Percentiles rank a stretch among this genome's conserved stretches.
phyloP scores from a whole-genome alignment of 306 rosid genomes.

The Vigna reflexopilosa region DNA sequence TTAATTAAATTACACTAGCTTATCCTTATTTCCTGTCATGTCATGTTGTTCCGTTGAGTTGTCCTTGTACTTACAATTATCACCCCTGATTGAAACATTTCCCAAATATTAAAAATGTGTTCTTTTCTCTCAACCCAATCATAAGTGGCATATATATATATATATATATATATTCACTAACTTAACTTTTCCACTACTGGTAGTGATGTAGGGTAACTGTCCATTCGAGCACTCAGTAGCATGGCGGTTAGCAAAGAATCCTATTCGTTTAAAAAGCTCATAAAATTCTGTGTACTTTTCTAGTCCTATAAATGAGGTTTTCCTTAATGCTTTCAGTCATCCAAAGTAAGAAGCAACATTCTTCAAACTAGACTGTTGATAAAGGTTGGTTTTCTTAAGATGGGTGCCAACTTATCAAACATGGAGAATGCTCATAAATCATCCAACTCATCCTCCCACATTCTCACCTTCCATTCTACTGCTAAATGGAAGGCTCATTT shows the following conservation, averaged over 20 bases:
- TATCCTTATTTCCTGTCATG: too few relatives aligned
- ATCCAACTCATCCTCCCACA: conserved; percentile 32
- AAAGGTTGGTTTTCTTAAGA: not conserved
- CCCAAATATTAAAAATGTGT: not conserved
- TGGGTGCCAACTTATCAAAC: conserved; percentile 56
- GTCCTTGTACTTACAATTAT: too few relatives aligned
- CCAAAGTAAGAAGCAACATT: not conserved
- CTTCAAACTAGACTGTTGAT: not conserved
- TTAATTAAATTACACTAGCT: too few relatives aligned
- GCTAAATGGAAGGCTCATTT: conserved; percentile 66
- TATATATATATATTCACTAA: too few relatives aligned
- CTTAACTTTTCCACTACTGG: too few relatives aligned
- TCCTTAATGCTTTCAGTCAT: not conserved
- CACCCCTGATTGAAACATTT: not conserved
- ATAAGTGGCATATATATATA: too few relatives aligned
- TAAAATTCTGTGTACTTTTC: not conserved
- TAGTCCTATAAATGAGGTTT: conserved; percentile 39
- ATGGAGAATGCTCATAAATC: conserved; percentile 31
- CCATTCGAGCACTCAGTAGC: not conserved
- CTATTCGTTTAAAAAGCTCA: not conserved
- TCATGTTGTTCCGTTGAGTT: too few relatives aligned
- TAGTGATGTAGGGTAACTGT: not conserved
- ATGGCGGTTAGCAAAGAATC: conserved; percentile 36
- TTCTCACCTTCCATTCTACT: conserved; percentile 57
- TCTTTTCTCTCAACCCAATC: not conserved